Base-by-base conservation (phyloP, 306 rosid genomes). In the Vigna radiata region DNA sequence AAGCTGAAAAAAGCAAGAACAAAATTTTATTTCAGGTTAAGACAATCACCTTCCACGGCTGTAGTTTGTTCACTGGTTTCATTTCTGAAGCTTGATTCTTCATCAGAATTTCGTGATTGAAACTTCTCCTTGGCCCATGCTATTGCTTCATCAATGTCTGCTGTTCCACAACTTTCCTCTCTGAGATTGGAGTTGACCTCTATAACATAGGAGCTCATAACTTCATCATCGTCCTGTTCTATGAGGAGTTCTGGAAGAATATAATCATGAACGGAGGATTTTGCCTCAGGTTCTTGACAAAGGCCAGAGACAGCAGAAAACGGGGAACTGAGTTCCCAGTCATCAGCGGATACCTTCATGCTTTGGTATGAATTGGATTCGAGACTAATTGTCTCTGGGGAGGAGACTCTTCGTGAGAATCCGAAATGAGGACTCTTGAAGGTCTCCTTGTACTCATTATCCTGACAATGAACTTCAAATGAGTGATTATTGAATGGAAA, bases 111-210 rank as follows among this genome's bases (percentile, higher is more conserved):
- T 0, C 70, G 84, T 25, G 90, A 80, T 52, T 88, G 95, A 67
- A 83, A 92, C 88, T 72, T 95, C 82, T 90, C 94, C 80, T 92
- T 92, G 19, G 93, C 97, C 98, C 98, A 95, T 60, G 98, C 98
- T 81, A 95, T 92, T 58, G 96, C 97, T 61, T 95, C 98, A 68
- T 95, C 96, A 41, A 95, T 85, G 61, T 80, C 87, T 62, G 72
- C 82, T 9, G 88, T 78, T 62, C 71, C 97, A 63, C 87, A 82
- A 46, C 88, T 76, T 76, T 85, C 90, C 79, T 88, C 93, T 83
- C 94, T 87, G 8, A 69, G 59, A 68, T 77, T 83, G 68, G 91
- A 86, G 74, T 80, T 90, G 59, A 92, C 63, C 84, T 95, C 96
- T 72, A 95, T 95, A 82, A 95, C 98, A 81, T 88, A 95, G 48